A percentile compares a stretch with the other conserved stretches of the same genome.
Conservation (phyloP, 306 rosid species). For the Erythrophleum fordii region DNA sequence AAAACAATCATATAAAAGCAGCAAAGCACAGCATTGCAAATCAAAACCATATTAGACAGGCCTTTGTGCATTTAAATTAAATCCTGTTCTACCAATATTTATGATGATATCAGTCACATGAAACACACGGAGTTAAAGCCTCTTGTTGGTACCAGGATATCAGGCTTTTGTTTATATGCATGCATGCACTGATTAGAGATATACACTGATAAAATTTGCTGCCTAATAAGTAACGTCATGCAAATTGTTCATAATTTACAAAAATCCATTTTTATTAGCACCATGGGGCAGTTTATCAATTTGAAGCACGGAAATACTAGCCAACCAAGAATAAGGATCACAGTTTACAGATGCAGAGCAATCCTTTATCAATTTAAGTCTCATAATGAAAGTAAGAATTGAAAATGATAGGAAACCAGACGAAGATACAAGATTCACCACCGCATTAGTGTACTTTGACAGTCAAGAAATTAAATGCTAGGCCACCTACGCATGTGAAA, state of each 20-base stretch:
- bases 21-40: neutral
- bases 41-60: neutral
- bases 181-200: neutral
- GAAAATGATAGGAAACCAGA: neutral
- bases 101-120: neutral
- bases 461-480: neutral
- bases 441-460: neutral
- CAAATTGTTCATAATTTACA: neutral
- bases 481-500: neutral
- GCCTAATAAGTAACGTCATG: neutral
- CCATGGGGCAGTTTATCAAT: neutral
- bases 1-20: neutral
- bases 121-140: neutral
- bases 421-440: neutral
- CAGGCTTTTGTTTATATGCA: neutral
- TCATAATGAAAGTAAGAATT: neutral
- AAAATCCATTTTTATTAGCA: neutral
- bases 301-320: neutral
- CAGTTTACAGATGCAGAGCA: neutral
- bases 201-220: neutral
- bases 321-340: neutral
- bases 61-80: constrained; percentile 7
- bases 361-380: neutral
- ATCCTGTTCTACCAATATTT: neutral
- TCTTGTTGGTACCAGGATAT: neutral